A percentile compares a stretch with the other conserved stretches of the same genome.
These are phyloP conservation scores for Ceratocystis cubensis DNA, from an alignment of 2,329 filamentous ascomycete species.

Conservation along the genomic window DNA sequence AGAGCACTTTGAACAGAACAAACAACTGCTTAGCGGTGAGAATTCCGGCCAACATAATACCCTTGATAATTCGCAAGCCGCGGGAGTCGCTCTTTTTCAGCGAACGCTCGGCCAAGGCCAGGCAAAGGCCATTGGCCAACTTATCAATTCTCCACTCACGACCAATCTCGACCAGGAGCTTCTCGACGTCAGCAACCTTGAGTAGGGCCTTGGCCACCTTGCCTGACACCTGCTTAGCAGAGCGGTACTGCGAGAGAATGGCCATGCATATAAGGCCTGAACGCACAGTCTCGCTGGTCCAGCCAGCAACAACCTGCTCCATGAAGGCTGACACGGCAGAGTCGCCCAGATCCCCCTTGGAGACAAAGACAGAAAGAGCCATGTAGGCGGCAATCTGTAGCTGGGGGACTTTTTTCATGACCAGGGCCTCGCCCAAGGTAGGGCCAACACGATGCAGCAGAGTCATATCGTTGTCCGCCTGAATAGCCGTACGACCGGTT, in stretches of 20 bases:
- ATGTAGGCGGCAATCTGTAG: constrained; percentile 83
- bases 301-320: constrained; percentile 71
- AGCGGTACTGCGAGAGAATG: constrained; percentile 68
- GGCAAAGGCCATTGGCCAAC: constrained; percentile 57
- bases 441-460: constrained; percentile 55
- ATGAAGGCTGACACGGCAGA: constrained; percentile 73
- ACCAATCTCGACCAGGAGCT: constrained; percentile 48
- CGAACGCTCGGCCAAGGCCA: constrained; percentile 51
- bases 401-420: constrained; percentile 62
- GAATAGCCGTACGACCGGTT: constrained; percentile 63
- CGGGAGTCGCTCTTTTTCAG: constrained; percentile 46
- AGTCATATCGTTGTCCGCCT: constrained; percentile 69
- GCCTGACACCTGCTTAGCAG: constrained; percentile 54
- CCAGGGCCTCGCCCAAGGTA: constrained; percentile 64
- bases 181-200: constrained; percentile 48
- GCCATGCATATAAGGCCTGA: constrained; percentile 69
- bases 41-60: constrained; percentile 46
- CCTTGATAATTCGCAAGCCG: constrained; percentile 47
- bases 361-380: constrained; percentile 72
- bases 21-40: constrained; percentile 50
- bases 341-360: constrained; percentile 69
- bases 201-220: constrained; percentile 58
- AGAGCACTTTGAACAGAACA: constrained; percentile 53
- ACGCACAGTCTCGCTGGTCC: constrained; percentile 58
- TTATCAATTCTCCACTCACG: constrained; percentile 56